Conservation (phyloP, 805 yeast genomes). For the Lipomyces kockii region DNA sequence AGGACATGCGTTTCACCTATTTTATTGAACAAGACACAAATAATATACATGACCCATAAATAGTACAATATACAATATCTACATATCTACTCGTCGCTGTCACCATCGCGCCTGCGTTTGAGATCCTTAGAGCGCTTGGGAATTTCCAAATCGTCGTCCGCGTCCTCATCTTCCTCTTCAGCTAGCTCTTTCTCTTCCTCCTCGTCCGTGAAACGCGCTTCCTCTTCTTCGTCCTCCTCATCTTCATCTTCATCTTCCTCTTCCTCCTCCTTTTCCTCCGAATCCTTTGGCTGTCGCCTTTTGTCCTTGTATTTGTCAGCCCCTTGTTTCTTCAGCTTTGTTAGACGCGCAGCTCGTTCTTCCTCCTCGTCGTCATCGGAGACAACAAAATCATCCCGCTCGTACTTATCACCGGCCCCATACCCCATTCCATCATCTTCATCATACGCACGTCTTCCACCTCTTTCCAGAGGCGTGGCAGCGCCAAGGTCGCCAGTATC, state of each 20-base stretch:
- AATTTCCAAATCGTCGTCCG: slow-evolving; percentile 23
- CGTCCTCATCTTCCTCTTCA: slow-evolving; percentile 11
- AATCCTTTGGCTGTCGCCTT: slow-evolving; percentile 37
- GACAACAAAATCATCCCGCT: slow-evolving; percentile 48
- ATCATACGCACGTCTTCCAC: slow-evolving; percentile 7
- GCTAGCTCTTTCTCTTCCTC: slow-evolving; percentile 35
- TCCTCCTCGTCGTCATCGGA: slow-evolving; percentile 43
- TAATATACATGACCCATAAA: not conserved
- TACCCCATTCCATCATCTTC: slow-evolving; percentile 38
- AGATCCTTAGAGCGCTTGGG: slow-evolving; percentile 19
- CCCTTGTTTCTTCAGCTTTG: slow-evolving; percentile 43
- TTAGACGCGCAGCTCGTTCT: slow-evolving; percentile 43
- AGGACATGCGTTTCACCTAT: too few relatives aligned
- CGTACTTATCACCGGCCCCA: slow-evolving; percentile 43
- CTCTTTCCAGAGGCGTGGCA: slow-evolving; percentile 12
- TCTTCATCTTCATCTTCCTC: slow-evolving; percentile 35
- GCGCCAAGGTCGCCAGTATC: slow-evolving; percentile 17
- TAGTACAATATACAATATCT: not conserved
- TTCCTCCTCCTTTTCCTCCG: slow-evolving; percentile 42
- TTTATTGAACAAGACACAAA: not conserved
- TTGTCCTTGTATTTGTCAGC: slow-evolving; percentile 33
- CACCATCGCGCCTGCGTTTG: slow-evolving; percentile 18
- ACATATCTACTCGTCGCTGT: not conserved
- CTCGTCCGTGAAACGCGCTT: slow-evolving; percentile 41
- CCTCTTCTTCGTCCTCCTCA: slow-evolving; percentile 35